Evolutionary conservation across 176 grass and related monocot genomes (phyloP), one percentile per base, ranked within the genome.

Genomic region (Tillandsia leiboldiana): DNA sequence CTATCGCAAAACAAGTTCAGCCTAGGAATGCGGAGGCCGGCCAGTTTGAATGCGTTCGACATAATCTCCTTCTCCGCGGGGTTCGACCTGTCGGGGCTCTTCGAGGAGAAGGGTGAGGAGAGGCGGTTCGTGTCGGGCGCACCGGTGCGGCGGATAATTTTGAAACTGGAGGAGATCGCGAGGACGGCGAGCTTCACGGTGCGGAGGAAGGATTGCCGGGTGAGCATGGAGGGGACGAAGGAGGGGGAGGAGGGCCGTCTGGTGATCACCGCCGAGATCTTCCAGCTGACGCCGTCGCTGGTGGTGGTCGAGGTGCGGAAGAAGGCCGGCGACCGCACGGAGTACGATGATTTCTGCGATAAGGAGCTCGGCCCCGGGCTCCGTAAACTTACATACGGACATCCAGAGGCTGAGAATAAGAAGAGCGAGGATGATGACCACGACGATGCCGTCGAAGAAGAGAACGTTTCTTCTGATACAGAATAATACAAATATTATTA

Each of bases 41-140:
- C 81, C 48, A 90, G 87, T 64, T 57, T 90, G 27, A 90, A 86
- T 69, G 87, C 87, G 11, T 90, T 90, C 42, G 87, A 90, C 70
- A 83, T 90, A 20, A 83, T 90, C 70, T 77, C 80, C 29, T 86
- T 85, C 47, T 90, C 83, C 9, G 72, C 70, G 7, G 81, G 77
- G 8, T 90, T 90, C 69, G 73, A 90, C 66, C 69, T 90, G 24
- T 90, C 87, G 9, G 80, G 83, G 22, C 76, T 90, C 20, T 90
- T 90, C 22, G 87, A 90, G 26, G 83, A 90, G 77, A 69, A 67
- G 14, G 87, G 83, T 57, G 87, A 81, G 69, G 77, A 74, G 64
- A 74, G 81, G 13, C 57, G 80, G 17, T 81, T 90, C 51, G 48
- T 90, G 24, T 83, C 87, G 18, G 67, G 70, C 1, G 51, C 69